A percentile compares a stretch with the other conserved stretches of the same genome.
phyloP scores from a whole-genome alignment of 805 yeast genomes.

The Zygotorulaspora florentina region DNA sequence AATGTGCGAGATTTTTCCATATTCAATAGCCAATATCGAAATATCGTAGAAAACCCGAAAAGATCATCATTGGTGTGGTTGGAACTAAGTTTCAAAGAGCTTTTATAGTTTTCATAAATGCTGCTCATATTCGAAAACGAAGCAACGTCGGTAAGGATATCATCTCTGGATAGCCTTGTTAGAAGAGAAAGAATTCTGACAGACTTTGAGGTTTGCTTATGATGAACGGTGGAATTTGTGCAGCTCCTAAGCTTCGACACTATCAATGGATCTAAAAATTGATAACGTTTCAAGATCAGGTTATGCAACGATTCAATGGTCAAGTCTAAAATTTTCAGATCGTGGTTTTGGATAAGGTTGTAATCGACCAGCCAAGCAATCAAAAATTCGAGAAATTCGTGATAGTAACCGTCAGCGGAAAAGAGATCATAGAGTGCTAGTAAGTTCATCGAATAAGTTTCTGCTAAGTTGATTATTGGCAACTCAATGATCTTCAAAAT shows the following conservation, averaged over 20 bases:
- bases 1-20: conserved; percentile 5
- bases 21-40: conserved; percentile 16
- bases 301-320: conserved; percentile 5
- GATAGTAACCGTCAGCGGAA: conserved; percentile 17
- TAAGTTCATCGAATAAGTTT: conserved; percentile 41
- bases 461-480: conserved; percentile 47
- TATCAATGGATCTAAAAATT: not conserved
- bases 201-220: not conserved
- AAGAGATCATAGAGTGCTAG: conserved; percentile 24
- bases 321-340: conserved; percentile 15
- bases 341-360: conserved; percentile 20
- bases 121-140: not conserved
- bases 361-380: conserved; percentile 24
- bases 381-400: conserved; percentile 12
- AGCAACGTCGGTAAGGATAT: not conserved
- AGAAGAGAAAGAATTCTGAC: conserved; percentile 4
- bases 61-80: conserved; percentile 1
- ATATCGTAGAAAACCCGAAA: conserved; percentile 24
- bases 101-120: not conserved
- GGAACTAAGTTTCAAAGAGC: conserved; percentile 1
- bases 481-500: conserved; percentile 51
- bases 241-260: not conserved
- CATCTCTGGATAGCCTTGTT: conserved; percentile 3
- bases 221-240: not conserved
- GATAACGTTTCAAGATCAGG: not conserved